Percentiles rank a stretch among this genome's conserved stretches.
Evolutionary conservation across 305 asterid genomes (phyloP).

Genomic region (Fraxinus latifolia): DNA sequence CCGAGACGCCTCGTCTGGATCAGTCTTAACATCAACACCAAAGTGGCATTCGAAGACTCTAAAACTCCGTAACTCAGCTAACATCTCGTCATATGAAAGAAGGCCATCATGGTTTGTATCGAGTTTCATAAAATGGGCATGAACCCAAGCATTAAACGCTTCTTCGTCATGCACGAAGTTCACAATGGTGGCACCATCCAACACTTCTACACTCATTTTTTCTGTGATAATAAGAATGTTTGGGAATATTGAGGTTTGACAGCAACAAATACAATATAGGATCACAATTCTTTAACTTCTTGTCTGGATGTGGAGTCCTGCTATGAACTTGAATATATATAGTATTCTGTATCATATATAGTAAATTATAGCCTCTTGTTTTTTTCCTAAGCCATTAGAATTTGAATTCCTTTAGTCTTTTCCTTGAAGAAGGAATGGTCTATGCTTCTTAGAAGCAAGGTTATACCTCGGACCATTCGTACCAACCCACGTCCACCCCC

Average conservation of each 20-base stretch:
- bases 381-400: neutral
- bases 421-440: neutral
- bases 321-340: neutral
- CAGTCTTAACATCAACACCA: neutral
- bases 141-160: neutral
- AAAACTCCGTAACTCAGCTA: neutral
- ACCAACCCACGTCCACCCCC: neutral
- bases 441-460: neutral
- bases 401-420: neutral
- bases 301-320: neutral
- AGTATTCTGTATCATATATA: neutral
- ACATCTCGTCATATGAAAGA: neutral
- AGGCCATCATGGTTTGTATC: neutral
- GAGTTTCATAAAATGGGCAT: neutral
- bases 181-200: neutral
- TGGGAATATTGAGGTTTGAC: neutral
- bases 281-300: neutral
- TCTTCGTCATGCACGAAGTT: slow-evolving; percentile 1
- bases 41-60: neutral
- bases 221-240: neutral
- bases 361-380: slow-evolving; percentile 2
- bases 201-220: neutral
- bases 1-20: neutral
- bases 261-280: neutral
- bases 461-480: neutral